phyloP scores from a whole-genome alignment of 176 grass and related monocot genomes.

The Otatea glauca region DNA sequence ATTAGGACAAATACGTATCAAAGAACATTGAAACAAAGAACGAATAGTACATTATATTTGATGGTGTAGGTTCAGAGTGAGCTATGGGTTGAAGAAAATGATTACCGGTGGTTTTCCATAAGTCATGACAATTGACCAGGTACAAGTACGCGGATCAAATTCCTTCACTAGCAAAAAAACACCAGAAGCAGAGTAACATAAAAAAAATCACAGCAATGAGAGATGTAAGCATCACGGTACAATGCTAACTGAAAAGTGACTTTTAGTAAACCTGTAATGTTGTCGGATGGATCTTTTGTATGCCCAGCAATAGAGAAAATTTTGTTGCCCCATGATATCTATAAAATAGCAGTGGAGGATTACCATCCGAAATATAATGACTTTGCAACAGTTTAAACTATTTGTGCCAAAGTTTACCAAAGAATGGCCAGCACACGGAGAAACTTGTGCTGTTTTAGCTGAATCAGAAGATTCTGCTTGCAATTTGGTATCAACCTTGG shows the following conservation, averaged over 20 bases:
- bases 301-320: constrained; percentile 90
- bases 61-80: not conserved
- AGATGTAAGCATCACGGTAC: constrained; percentile 7
- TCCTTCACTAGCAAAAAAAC: constrained; percentile 90
- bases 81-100: constrained; percentile 36
- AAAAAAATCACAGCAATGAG: constrained; percentile 42
- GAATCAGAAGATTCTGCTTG: constrained; percentile 69
- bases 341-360: constrained; percentile 37
- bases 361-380: constrained; percentile 30
- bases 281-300: constrained; percentile 93
- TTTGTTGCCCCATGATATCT: constrained; percentile 89
- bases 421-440: constrained; percentile 94
- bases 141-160: constrained; percentile 92
- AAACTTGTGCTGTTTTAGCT: constrained; percentile 48
- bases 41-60: not conserved
- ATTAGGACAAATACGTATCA: constrained; percentile 1
- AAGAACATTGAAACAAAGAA: constrained; percentile 31
- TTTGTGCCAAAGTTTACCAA: constrained; percentile 63
- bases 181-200: constrained; percentile 37
- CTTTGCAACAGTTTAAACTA: constrained; percentile 18
- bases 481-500: constrained; percentile 83
- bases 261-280: constrained; percentile 75
- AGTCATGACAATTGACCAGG: constrained; percentile 87
- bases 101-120: constrained; percentile 97
- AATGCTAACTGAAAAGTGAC: constrained; percentile 32